Base-by-base conservation (phyloP, 2,329 filamentous ascomycete species). In the Zarea fungicola region DNA sequence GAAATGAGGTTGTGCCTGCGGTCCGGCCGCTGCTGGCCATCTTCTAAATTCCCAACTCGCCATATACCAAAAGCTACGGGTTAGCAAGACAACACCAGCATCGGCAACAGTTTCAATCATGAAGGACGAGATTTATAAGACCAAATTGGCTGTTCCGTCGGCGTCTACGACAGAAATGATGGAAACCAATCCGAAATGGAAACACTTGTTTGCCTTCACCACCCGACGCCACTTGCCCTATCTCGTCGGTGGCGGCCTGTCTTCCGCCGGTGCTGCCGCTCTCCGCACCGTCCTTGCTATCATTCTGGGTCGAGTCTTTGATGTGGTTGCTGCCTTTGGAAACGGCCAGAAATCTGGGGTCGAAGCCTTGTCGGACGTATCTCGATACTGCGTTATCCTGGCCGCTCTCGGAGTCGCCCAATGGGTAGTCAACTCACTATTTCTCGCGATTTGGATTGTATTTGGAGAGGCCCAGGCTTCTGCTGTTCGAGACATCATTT, bases 381-480 rank as follows among this genome's bases (percentile, higher is more conserved):
- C 77, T 0, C 73, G 64, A 35, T 84, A 82, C 69, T 84, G 82
- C 40, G 56, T 84, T 22, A 76, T 81, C 22, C 68, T 96, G 36
- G 65, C 81, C 1, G 75, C 71, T 0, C 64, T 96, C 0, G 89
- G 85, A 0, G 63, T 71, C 0, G 77, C 70, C 0, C 83, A 80
- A 40, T 92, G 87, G 81, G 39, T 89, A 1, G 66, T 84, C 14
- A 84, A 87, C 56, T 77, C 79, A 3, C 61, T 76, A 2, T 86
- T 89, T 56, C 84, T 89, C 57, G 74, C 76, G 1, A 64, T 80
- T 1, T 96, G 91, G 83, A 72, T 92, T 25, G 62, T 78, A 0
- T 93, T 93, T 63, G 88, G 91, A 13, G 91, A 96, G 64, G 59
- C 89, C 2, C 89, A 96, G 56, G 89, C 86, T 1, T 78, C 77